Percentiles rank a stretch among this genome's conserved stretches.
phyloP scores from a whole-genome alignment of 495 filamentous ascomycete species.

The Aspergillus carlsbadensis region DNA sequence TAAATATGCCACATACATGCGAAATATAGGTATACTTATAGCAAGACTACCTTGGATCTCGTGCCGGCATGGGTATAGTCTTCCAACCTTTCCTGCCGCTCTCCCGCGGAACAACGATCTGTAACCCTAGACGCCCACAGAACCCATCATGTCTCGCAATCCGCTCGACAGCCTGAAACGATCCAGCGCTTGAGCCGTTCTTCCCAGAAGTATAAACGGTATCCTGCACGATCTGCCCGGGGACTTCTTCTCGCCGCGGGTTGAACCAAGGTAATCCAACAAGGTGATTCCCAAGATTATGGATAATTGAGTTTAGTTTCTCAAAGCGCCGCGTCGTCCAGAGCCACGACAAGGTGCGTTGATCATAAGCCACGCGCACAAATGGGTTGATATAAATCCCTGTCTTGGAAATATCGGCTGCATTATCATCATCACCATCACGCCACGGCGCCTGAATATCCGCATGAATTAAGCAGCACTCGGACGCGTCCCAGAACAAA shows the following conservation, averaged over 20 bases:
- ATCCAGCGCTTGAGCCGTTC: no score
- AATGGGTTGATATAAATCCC: conserved; percentile 71
- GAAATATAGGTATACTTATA: no score
- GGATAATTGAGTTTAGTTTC: conserved; percentile 51
- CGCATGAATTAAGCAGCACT: conserved; percentile 77
- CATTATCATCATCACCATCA: no score
- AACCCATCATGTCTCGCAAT: conserved; percentile 49
- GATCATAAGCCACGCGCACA: conserved; percentile 62
- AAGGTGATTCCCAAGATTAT: conserved; percentile 50
- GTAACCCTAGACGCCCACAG: conserved; percentile 53
- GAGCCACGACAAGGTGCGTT: conserved; percentile 52
- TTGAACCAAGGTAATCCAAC: conserved; percentile 59
- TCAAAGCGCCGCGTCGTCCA: conserved; percentile 56
- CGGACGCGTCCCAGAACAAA: conserved; percentile 71
- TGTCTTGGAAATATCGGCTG: conserved; percentile 20
- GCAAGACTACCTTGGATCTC: no score
- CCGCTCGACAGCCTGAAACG: conserved; percentile 26
- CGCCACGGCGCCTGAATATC: conserved; percentile 49
- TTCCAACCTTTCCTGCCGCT: neutral
- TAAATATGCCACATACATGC: no score
- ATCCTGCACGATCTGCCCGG: no score
- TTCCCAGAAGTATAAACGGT: no score
- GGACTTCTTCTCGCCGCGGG: conserved; percentile 45
- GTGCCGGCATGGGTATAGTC: no score
- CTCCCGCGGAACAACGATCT: conserved; percentile 29